phyloP scores from a whole-genome alignment of 148 eudicot species.

The Rhododendron williamsianum region DNA sequence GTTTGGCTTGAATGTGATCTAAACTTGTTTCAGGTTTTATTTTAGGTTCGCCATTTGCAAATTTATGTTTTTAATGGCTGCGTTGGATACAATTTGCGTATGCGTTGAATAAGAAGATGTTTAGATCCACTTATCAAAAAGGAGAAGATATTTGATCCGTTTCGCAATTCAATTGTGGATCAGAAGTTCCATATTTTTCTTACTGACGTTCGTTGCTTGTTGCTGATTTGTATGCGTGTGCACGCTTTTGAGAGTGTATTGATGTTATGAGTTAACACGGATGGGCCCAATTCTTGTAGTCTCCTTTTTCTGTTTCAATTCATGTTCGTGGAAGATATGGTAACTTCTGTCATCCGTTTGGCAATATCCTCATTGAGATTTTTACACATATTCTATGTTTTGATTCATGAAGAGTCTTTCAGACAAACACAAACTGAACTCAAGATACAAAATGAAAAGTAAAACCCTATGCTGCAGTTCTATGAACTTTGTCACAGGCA shows the following conservation, averaged over 20 bases:
- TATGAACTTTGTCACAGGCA: not conserved
- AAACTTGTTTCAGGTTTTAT: conserved; percentile 4
- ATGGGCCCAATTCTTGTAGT: not conserved
- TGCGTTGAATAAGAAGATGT: conserved; percentile 4
- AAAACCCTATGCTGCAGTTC: not conserved
- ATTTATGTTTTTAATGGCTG: not conserved
- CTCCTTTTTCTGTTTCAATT: not conserved
- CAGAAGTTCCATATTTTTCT: not conserved
- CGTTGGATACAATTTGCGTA: not conserved
- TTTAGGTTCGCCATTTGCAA: not conserved
- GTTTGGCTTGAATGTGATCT: conserved; percentile 2
- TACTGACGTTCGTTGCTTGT: not conserved
- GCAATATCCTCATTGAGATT: not conserved
- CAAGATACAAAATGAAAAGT: not conserved
- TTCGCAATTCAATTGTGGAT: not conserved
- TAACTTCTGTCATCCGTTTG: not conserved
- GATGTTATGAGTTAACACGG: not conserved
- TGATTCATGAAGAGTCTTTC: not conserved
- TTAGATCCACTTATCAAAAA: not conserved
- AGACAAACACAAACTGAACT: not conserved
- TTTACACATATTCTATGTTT: not conserved
- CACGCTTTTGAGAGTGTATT: not conserved
- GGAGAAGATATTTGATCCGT: not conserved
- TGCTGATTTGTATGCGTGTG: not conserved
- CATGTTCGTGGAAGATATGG: not conserved